Evolutionary conservation across 2,329 filamentous ascomycete species (phyloP), one percentile per base, ranked within the genome.

Genomic region (Botrytis byssoidea): DNA sequence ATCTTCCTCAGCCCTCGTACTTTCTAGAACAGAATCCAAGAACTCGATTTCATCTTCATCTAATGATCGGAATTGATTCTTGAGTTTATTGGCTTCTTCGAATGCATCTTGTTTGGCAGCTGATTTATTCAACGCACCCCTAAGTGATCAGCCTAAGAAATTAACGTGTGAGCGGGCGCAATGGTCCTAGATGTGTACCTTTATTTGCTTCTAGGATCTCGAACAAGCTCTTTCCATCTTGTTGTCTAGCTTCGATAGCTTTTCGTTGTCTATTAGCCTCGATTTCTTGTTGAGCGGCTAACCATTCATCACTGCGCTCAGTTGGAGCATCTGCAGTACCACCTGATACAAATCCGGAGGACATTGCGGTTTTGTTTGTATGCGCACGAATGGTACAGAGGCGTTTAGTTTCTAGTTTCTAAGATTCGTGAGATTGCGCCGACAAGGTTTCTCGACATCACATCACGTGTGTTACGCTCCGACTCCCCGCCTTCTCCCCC

Each of bases 181-280:
- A 55, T 63, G 65, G 37, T 48, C 70, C 71, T 61, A 40, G 42
- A 37, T 51, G 67, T 74, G 67, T 81, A 92, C 90, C 91, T 88
- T 95, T 95, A 82, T 96, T 96, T 61, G 91, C 93, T 83, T 95
- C 91, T 70, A 96, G 82, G 3, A 92, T 86, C 61, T 95, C 93
- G 80, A 87, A 96, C 42, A 96, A 85, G 70, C 87, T 90, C 82
- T 87, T 90, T 48, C 83, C 85, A 29, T 85, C 82, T 51, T 75
- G 75, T 63, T 82, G 83, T 32, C 83, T 81, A 2, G 83, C 84
- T 51, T 82, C 82, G 86, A 78, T 78, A 37, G 76, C 77, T 71
- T 81, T 80, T 37, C 75, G 75, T n/a, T 74, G 71, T 46, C 75
- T 74, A 29, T 81, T 80, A 48, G 79, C 79, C 67, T 81, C 80